A percentile compares a stretch with the other conserved stretches of the same genome.
phyloP scores from a whole-genome alignment of 2,329 filamentous ascomycete species.

The Cladosporium colombiae region DNA sequence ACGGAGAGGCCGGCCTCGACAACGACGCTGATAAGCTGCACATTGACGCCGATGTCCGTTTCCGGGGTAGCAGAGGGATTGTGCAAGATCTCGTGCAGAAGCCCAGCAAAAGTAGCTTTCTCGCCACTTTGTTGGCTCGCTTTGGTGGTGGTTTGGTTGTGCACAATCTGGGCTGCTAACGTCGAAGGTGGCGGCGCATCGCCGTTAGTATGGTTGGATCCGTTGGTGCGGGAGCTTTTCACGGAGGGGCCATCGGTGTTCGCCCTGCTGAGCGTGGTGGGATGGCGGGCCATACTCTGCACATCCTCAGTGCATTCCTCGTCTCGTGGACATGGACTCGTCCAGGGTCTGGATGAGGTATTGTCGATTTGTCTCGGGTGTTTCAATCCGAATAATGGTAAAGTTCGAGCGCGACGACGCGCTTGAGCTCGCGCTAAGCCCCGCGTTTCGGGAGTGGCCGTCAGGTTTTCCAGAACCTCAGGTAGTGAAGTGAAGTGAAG shows the following conservation, averaged over 20 bases:
- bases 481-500: constrained; percentile 9
- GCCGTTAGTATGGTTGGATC: constrained; percentile 27
- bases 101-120: constrained; percentile 68
- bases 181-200: constrained; percentile 66
- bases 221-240: constrained; percentile 33
- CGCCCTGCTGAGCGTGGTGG: constrained; percentile 21
- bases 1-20: constrained; percentile 75
- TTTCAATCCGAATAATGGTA: neutral
- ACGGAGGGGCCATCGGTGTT: constrained; percentile 12
- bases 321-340: neutral
- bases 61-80: constrained; percentile 52
- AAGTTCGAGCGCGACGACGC: neutral
- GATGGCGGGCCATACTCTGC: constrained; percentile 43
- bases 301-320: constrained; percentile 6
- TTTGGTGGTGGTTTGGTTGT: constrained; percentile 62
- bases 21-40: constrained; percentile 83
- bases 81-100: constrained; percentile 64
- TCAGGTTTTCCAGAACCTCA: constrained; percentile 1
- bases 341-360: neutral
- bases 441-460: neutral
- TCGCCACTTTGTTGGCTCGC: constrained; percentile 57
- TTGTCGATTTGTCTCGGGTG: neutral
- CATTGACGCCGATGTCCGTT: constrained; percentile 73
- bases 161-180: constrained; percentile 82
- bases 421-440: constrained; percentile 1